A percentile compares a stretch with the other conserved stretches of the same genome.
phyloP scores from a whole-genome alignment of 768 basidiomycete species.

The Tulasnella sp. region DNA sequence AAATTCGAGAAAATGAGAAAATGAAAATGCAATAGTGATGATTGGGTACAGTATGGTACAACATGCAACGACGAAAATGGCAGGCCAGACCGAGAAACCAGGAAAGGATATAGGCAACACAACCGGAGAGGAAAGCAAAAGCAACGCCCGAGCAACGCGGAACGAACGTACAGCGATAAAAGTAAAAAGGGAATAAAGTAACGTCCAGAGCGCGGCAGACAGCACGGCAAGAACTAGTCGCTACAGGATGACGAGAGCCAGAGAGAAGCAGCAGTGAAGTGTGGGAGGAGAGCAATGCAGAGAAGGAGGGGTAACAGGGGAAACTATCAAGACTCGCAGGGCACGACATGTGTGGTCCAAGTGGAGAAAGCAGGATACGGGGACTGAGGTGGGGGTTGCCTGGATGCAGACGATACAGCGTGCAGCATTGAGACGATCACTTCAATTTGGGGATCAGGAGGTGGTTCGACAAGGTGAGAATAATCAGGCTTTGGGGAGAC shows the following conservation, averaged over 20 bases:
- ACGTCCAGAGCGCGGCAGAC: background rate
- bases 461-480: constrained; percentile 4
- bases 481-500: constrained; percentile 6
- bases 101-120: background rate
- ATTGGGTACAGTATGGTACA: constrained; percentile 1
- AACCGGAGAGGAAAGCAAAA: background rate
- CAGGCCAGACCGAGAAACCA: background rate
- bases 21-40: background rate
- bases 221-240: background rate
- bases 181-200: constrained; percentile 1
- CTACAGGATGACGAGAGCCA: background rate
- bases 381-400: constrained; percentile 4
- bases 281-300: background rate
- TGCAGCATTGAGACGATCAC: constrained; percentile 7
- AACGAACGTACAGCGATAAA: background rate
- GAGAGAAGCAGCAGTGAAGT: background rate
- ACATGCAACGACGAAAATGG: background rate
- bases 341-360: background rate
- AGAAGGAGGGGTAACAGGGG: background rate
- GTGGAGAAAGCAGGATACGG: background rate
- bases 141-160: background rate
- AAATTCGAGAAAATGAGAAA: background rate
- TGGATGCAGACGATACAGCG: constrained; percentile 1
- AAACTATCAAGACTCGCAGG: background rate
- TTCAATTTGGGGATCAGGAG: constrained; percentile 5